Conservation (phyloP, 2,329 filamentous ascomycete genomes). For the Diaporthe amygdali region DNA sequence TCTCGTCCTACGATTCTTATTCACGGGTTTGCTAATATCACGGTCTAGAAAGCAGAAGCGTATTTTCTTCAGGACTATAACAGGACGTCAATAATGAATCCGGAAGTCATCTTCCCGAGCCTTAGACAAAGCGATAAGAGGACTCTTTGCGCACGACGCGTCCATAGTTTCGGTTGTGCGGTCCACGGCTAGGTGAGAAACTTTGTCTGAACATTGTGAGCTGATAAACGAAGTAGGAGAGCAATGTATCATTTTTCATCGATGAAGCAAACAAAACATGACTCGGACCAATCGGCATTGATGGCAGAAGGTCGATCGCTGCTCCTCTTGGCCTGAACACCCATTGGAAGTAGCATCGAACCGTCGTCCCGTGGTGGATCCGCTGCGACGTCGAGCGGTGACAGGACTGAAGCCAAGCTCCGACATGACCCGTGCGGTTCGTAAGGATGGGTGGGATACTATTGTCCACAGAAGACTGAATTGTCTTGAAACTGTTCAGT, state of each 20-base stretch:
- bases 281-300: conserved; percentile 7
- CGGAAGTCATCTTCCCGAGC: neutral
- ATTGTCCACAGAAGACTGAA: neutral
- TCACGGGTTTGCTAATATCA: no score
- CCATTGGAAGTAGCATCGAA: neutral
- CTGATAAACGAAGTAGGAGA: neutral
- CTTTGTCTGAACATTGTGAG: neutral
- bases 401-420: neutral
- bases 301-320: neutral
- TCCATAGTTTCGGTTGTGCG: neutral
- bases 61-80: neutral
- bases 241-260: neutral
- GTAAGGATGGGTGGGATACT: neutral
- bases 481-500: neutral
- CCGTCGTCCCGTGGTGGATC: neutral
- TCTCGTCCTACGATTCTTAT: no score
- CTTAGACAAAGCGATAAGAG: neutral
- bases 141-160: neutral
- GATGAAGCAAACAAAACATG: conserved; percentile 10
- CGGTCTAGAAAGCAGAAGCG: no score
- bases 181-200: neutral
- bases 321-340: neutral
- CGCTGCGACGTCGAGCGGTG: neutral
- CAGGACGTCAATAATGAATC: neutral
- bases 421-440: neutral